A percentile compares a stretch with the other conserved stretches of the same genome.
phyloP scores from a whole-genome alignment of 371 early-diverging fungal genomes.

The Zopfochytrium polystomum region DNA sequence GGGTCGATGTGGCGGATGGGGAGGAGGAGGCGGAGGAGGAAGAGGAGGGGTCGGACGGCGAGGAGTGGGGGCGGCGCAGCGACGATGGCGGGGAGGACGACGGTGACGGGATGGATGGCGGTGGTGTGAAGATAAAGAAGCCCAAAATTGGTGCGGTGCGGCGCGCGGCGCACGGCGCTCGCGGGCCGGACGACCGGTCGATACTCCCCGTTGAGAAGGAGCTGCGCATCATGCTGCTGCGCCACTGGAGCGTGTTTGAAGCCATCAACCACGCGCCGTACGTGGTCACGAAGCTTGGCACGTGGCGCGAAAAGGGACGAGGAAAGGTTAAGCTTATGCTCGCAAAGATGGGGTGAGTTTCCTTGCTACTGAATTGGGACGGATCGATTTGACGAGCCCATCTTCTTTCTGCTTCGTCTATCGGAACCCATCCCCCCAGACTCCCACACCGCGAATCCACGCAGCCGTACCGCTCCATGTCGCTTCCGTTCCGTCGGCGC shows the following conservation, averaged over 20 bases:
- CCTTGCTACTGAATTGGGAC: not conserved
- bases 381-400: not conserved
- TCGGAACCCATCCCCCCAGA: constrained; percentile 31
- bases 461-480: constrained; percentile 77
- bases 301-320: constrained; percentile 82
- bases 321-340: constrained; percentile 71
- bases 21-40: constrained; percentile 7
- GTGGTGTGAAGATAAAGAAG: not conserved
- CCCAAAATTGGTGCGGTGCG: constrained; percentile 5
- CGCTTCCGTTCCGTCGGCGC: constrained; percentile 65
- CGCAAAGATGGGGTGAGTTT: constrained; percentile 78
- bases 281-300: constrained; percentile 76
- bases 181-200: constrained; percentile 30
- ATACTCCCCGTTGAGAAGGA: constrained; percentile 60
- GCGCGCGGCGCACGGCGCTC: constrained; percentile 15
- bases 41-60: constrained; percentile 11
- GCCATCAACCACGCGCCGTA: constrained; percentile 83
- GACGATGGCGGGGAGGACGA: constrained; percentile 12
- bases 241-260: constrained; percentile 89
- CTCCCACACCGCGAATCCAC: constrained; percentile 67
- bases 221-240: constrained; percentile 76
- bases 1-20: too few species aligned
- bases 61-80: constrained; percentile 1
- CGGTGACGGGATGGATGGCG: constrained; percentile 16
- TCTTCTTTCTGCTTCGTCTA: constrained; percentile 5